These are phyloP conservation scores for Botrytis medusae DNA, from an alignment of 2,329 filamentous ascomycete species.

Conservation along the genomic window DNA sequence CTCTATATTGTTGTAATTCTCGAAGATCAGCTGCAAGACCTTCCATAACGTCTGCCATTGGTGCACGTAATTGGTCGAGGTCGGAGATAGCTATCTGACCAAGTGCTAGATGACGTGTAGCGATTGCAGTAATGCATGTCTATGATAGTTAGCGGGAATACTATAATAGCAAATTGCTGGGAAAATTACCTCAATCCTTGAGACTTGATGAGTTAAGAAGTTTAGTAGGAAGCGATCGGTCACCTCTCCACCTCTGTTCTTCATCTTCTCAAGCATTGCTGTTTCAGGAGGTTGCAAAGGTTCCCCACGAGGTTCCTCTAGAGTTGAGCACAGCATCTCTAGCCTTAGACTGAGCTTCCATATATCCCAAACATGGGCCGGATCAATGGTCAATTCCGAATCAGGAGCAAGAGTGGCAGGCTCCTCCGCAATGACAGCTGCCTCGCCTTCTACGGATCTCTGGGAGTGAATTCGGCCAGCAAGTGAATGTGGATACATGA, in stretches of 20 bases:
- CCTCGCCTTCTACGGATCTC: constrained; percentile 31
- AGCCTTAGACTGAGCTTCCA: constrained; percentile 87
- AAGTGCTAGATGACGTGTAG: constrained; percentile 74
- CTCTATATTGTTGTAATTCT: constrained; percentile 62
- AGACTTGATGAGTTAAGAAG: constrained; percentile 93
- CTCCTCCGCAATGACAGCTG: constrained; percentile 45
- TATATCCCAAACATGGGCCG: constrained; percentile 75
- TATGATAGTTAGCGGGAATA: constrained; percentile 42
- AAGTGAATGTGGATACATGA: constrained; percentile 89
- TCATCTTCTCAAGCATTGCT: constrained; percentile 74
- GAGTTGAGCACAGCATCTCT: constrained; percentile 86
- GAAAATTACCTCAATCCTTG: constrained; percentile 79
- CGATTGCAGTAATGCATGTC: constrained; percentile 79
- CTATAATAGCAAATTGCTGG: constrained; percentile 11
- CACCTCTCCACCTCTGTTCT: constrained; percentile 74
- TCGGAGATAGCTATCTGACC: constrained; percentile 62
- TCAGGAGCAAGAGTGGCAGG: constrained; percentile 64
- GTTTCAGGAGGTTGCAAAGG: constrained; percentile 78
- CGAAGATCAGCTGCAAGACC: constrained; percentile 60
- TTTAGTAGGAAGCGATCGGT: constrained; percentile 85
- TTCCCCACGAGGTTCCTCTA: constrained; percentile 64
- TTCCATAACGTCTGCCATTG: constrained; percentile 71
- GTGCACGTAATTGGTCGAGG: constrained; percentile 71
- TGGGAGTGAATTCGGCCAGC: constrained; percentile 77
- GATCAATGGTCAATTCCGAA: constrained; percentile 71